Percentiles rank a stretch among this genome's conserved stretches.
phyloP scores from a whole-genome alignment of 306 rosid species.

The Clitoria ternatea region DNA sequence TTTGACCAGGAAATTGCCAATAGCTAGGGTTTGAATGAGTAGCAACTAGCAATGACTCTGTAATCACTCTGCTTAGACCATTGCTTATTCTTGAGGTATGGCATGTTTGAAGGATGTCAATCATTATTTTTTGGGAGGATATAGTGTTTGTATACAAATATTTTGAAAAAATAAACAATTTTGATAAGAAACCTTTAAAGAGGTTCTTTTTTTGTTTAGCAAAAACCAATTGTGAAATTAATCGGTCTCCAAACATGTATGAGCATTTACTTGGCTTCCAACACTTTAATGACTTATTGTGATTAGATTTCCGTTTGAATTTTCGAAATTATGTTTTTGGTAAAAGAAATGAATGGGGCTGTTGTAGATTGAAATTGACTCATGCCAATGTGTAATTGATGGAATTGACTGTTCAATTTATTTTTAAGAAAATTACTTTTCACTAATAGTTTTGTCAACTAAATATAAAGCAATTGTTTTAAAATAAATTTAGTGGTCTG shows the following conservation, averaged over 20 bases:
- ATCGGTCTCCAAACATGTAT: background rate
- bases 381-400: too few relatives aligned
- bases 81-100: background rate
- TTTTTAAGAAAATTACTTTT: too few relatives aligned
- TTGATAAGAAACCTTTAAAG: too few relatives aligned
- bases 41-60: background rate
- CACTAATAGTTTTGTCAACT: too few relatives aligned
- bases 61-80: background rate
- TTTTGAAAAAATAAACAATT: too few relatives aligned
- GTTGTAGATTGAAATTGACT: background rate
- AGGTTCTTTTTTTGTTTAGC: too few relatives aligned
- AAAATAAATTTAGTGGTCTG: too few relatives aligned
- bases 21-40: conserved; percentile 14
- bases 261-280: background rate
- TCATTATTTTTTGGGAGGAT: background rate
- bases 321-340: background rate
- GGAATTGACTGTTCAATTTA: too few relatives aligned
- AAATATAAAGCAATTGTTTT: too few relatives aligned
- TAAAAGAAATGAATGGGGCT: background rate
- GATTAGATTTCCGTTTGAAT: background rate
- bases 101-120: background rate
- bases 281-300: background rate
- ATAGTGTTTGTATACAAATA: too few relatives aligned
- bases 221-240: too few relatives aligned
- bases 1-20: conserved; percentile 11